Evolutionary conservation across 83 land plant species (phyloP).

Genomic region (Thuja plicata): DNA sequence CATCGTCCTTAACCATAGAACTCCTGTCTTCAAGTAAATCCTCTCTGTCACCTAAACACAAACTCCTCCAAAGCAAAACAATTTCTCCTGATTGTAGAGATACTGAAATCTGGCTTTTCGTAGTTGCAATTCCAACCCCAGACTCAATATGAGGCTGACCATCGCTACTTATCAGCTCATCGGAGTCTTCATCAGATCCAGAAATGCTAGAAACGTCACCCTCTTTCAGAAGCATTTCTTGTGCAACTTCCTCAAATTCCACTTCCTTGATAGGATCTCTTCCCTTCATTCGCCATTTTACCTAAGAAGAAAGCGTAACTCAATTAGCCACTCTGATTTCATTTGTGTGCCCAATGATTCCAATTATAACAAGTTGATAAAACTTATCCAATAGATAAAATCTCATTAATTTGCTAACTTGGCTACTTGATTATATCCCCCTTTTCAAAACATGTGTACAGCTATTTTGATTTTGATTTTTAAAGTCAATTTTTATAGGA

Average conservation of each 20-base stretch:
- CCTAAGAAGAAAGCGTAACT: constrained; percentile 32
- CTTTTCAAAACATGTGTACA: background rate
- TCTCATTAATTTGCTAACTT: background rate
- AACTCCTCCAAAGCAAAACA: constrained; percentile 68
- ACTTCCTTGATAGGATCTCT: constrained; percentile 77
- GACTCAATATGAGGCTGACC: background rate
- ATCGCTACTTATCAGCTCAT: constrained; percentile 11
- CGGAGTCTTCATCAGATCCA: constrained; percentile 88
- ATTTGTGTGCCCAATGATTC: background rate
- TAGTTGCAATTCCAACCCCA: background rate
- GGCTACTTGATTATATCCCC: background rate
- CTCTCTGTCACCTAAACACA: constrained; percentile 59
- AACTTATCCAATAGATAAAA: background rate
- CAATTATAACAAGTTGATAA: background rate
- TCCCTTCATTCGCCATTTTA: constrained; percentile 80
- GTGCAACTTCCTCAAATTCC: constrained; percentile 61
- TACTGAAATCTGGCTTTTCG: constrained; percentile 36
- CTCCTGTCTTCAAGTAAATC: constrained; percentile 38
- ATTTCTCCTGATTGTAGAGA: constrained; percentile 46
- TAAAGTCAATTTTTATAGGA: background rate
- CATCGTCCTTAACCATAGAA: background rate
- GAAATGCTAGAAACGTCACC: constrained; percentile 93
- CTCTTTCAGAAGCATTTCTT: constrained; percentile 49
- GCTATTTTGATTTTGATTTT: background rate
- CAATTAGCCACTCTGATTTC: background rate